Base-by-base conservation (phyloP, 2,329 filamentous ascomycete species). In the Clonostachys byssicola region DNA sequence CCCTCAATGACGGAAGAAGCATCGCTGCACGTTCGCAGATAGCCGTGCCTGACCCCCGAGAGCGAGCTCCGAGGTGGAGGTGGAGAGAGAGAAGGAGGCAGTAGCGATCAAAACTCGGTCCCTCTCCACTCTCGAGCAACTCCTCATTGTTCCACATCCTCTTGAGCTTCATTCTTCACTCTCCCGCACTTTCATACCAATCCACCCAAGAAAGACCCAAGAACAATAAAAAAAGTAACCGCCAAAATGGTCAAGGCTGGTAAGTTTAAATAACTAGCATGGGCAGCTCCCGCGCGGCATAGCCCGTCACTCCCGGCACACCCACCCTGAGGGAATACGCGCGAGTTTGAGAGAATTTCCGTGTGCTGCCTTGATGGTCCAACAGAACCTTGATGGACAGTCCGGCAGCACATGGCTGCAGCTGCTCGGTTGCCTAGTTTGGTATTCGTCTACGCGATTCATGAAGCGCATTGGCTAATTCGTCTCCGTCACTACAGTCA, bases 161-260 rank as follows among this genome's bases (percentile, higher is more conserved):
- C n/a, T 40, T n/a, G 17, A 40, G 38, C 38, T 40, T 40, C 23
- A 30, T 30, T 30, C 23, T 30, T 30, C 23, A 10, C 23, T 30
- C 23, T 30, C 23, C 23, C 23, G 17, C 13, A 42, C 17, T 23
- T 42, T 42, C 40, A 42, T 42, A 17, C 10, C 40, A 42, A 12
- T 17, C 40, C 40, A 42, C 23, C 23, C 23, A 30, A 34, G 44
- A 45, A 42, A 20, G 41, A 34, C n/a, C 17, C 42, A 47, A 44
- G 48, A 54, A 59, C 58, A 50, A 51, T 44, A 43, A 49, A 64
- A 60, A 34, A 62, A 56, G 64, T 72, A 76, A 59, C 74, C 76
- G 74, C 76, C 87, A 96, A 85, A 85, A 96, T 96, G 92, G 92
- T 96, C 80, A 96, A 96, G 83, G 92, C 92, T 77, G 89, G 90